phyloP scores from a whole-genome alignment of 768 basidiomycete species.

The Russula brevipes region DNA sequence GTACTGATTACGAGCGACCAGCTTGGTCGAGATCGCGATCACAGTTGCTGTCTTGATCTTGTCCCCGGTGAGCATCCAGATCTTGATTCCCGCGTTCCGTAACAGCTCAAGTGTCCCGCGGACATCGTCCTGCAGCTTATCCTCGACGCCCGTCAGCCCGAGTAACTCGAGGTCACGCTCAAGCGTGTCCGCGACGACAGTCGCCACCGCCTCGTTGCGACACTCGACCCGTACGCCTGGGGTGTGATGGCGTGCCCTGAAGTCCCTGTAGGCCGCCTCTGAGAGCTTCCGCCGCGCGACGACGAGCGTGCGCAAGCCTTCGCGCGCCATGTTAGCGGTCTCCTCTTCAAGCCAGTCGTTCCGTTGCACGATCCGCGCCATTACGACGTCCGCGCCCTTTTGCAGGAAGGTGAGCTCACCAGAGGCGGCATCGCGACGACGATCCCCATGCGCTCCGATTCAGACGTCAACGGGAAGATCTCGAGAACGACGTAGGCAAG shows the following conservation, averaged over 20 bases:
- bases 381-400: conserved; percentile 98
- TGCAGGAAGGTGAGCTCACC: conserved; percentile 87
- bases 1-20: conserved; percentile 94
- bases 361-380: conserved; percentile 89
- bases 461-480: conserved; percentile 97
- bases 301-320: conserved; percentile 91
- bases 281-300: conserved; percentile 78
- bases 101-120: conserved; percentile 88
- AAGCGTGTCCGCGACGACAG: conserved; percentile 67
- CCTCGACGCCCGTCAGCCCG: conserved; percentile 97
- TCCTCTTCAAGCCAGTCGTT: conserved; percentile 99
- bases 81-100: conserved; percentile 94
- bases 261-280: conserved; percentile 63
- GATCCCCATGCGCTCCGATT: conserved; percentile 99
- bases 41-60: conserved; percentile 99
- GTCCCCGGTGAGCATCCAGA: conserved; percentile 99
- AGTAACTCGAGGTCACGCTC: conserved; percentile 89
- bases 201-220: conserved; percentile 73
- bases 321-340: conserved; percentile 96
- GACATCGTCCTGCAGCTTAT: conserved; percentile 97
- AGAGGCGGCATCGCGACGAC: conserved; percentile 74
- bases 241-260: conserved; percentile 63
- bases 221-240: conserved; percentile 78
- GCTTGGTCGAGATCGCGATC: conserved; percentile 95
- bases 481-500: conserved; percentile 83